Conservation (phyloP, 2,329 filamentous ascomycete species). For the Arthrobotrys entomopaga region DNA sequence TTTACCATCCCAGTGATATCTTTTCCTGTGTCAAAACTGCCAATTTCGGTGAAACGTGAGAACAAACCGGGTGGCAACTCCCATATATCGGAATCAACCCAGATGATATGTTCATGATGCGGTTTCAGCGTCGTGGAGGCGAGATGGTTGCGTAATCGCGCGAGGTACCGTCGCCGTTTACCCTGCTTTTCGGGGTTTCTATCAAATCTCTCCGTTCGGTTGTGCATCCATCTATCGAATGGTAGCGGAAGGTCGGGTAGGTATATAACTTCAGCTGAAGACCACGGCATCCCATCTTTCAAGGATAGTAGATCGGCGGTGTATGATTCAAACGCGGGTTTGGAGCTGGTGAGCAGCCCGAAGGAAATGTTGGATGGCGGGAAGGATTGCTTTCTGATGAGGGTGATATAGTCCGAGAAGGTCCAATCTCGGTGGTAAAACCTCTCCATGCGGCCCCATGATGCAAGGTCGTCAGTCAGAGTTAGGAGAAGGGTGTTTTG, state of each 20-base stretch:
- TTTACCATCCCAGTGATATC: slow-evolving; percentile 17
- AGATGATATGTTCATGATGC: slow-evolving; percentile 61
- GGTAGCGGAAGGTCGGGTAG: slow-evolving; percentile 18
- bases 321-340: slow-evolving; percentile 58
- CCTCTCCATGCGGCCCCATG: slow-evolving; percentile 58
- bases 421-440: slow-evolving; percentile 46
- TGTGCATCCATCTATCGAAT: background rate
- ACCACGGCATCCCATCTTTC: slow-evolving; percentile 43
- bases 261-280: slow-evolving; percentile 33
- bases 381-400: slow-evolving; percentile 58
- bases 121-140: slow-evolving; percentile 59
- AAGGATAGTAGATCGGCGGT: slow-evolving; percentile 53
- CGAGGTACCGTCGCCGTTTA: slow-evolving; percentile 59
- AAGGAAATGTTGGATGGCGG: slow-evolving; percentile 58
- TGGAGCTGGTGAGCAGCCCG: slow-evolving; percentile 59
- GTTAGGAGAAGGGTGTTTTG: slow-evolving; percentile 58
- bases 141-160: slow-evolving; percentile 61
- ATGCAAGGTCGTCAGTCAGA: slow-evolving; percentile 58
- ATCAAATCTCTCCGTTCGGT: slow-evolving; percentile 58
- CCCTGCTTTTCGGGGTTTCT: slow-evolving; percentile 56
- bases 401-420: slow-evolving; percentile 60
- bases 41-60: slow-evolving; percentile 60
- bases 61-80: slow-evolving; percentile 60
- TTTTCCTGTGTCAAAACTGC: slow-evolving; percentile 50
- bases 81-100: slow-evolving; percentile 62